A percentile compares a stretch with the other conserved stretches of the same genome.
Evolutionary conservation across 352 stramenopile genomes (phyloP).

Genomic region (Globisporangium echinulatum): DNA sequence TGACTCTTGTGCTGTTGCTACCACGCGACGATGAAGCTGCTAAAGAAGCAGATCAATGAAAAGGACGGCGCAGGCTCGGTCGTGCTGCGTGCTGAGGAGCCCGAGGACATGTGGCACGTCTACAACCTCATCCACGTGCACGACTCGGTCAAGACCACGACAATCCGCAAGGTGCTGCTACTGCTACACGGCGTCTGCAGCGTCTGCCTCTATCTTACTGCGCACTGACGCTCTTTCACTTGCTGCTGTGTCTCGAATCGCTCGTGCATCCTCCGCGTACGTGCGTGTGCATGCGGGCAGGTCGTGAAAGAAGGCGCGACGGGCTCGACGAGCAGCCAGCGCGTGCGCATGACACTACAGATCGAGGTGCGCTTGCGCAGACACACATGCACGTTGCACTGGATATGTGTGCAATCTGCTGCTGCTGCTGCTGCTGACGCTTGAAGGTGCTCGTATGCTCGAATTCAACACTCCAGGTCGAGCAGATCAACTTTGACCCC

Average conservation of each 20-base stretch:
- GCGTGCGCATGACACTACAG: conserved; percentile 93
- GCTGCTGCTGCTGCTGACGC: not conserved
- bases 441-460: not conserved
- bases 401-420: no score
- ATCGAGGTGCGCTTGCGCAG: conserved; percentile 59
- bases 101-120: conserved; percentile 98
- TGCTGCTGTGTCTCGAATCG: no score
- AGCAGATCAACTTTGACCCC: conserved; percentile 96
- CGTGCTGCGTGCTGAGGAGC: conserved; percentile 91
- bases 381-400: no score
- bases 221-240: not conserved
- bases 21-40: conserved; percentile 77
- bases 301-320: conserved; percentile 94
- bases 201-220: not conserved
- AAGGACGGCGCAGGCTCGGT: conserved; percentile 94
- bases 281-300: conserved; percentile 22
- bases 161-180: conserved; percentile 91
- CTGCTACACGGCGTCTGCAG: no score
- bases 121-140: conserved; percentile 96
- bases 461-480: conserved; percentile 49
- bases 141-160: conserved; percentile 95
- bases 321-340: conserved; percentile 92
- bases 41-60: conserved; percentile 89
- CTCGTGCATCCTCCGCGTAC: no score
- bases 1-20: not conserved